Evolutionary conservation across 352 stramenopile species (phyloP).

Genomic region (Lagenidium sp.): DNA sequence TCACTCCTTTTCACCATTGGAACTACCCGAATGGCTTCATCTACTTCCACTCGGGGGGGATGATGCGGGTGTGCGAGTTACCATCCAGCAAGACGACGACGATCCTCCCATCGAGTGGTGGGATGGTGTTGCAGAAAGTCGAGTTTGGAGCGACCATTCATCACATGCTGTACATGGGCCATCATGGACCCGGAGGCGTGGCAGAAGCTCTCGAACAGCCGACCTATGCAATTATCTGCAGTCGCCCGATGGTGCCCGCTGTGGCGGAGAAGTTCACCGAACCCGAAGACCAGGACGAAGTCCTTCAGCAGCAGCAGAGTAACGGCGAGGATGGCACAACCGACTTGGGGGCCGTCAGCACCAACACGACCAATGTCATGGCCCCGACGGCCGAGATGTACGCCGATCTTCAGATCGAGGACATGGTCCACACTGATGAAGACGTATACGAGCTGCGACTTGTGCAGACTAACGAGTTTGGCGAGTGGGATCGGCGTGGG

Average conservation of each 20-base stretch:
- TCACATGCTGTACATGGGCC: conserved; percentile 71
- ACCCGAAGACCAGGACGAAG: conserved; percentile 41
- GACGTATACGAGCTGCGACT: conserved; percentile 79
- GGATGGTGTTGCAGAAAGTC: conserved; percentile 75
- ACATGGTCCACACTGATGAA: conserved; percentile 64
- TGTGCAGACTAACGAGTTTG: conserved; percentile 73
- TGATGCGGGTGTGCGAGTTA: conserved; percentile 72
- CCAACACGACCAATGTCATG: conserved; percentile 59
- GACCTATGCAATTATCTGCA: conserved; percentile 77
- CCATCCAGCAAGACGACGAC: conserved; percentile 66
- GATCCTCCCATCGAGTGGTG: conserved; percentile 53
- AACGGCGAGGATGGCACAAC: background rate
- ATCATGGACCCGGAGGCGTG: conserved; percentile 64
- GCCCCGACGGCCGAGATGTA: conserved; percentile 75
- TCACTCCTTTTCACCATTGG: conserved; percentile 83
- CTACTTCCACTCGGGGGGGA: conserved; percentile 79
- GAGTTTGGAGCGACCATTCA: conserved; percentile 70
- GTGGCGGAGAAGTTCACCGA: conserved; percentile 64
- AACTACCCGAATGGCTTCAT: conserved; percentile 86
- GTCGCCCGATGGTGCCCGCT: conserved; percentile 31
- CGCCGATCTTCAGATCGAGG: conserved; percentile 45
- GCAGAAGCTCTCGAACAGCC: conserved; percentile 66
- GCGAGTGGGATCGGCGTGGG: conserved; percentile 58
- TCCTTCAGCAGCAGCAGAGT: conserved; percentile 22
- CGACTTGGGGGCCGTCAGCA: conserved; percentile 10